Evolutionary conservation across 495 filamentous ascomycete species (phyloP).

Genomic region (Aspergillus taichungensis): DNA sequence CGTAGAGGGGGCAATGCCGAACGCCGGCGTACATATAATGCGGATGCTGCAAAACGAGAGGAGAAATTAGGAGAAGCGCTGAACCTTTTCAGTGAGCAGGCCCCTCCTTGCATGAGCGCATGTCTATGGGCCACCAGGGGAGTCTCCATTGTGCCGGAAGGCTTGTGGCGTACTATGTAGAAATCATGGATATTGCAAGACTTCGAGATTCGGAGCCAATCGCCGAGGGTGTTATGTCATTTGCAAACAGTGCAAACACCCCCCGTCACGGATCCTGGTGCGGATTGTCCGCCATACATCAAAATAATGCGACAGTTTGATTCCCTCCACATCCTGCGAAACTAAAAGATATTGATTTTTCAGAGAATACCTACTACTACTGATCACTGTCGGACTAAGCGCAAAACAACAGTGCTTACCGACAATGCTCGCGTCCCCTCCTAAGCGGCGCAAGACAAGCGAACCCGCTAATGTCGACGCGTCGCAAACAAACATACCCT

Average conservation of each 20-base stretch:
- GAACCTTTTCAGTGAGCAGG: background rate
- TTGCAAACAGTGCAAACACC: slow-evolving; percentile 38
- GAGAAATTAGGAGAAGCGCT: background rate
- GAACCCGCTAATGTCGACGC: slow-evolving; percentile 30
- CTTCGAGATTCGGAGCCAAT: background rate
- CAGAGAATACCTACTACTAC: too few relatives aligned
- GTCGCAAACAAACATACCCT: slow-evolving; percentile 20
- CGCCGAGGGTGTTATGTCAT: slow-evolving; percentile 8
- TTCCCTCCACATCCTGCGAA: too few relatives aligned
- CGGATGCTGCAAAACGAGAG: background rate
- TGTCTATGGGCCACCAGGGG: slow-evolving; percentile 12
- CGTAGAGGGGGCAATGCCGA: slow-evolving; percentile 9
- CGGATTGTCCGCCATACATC: too few relatives aligned
- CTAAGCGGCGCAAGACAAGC: slow-evolving; percentile 57
- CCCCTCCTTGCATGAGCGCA: slow-evolving; percentile 8
- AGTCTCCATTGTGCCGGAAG: slow-evolving; percentile 22
- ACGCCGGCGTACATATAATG: slow-evolving; percentile 10
- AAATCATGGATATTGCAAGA: background rate
- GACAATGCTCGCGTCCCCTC: slow-evolving; percentile 38
- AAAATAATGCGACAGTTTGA: too few relatives aligned
- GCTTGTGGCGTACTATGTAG: background rate
- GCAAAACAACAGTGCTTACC: slow-evolving; percentile 5
- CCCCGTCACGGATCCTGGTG: background rate
- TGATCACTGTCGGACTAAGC: background rate
- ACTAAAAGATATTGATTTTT: too few relatives aligned